Evolutionary conservation across 352 stramenopile species (phyloP).

Genomic region (Globisporangium emineosum): DNA sequence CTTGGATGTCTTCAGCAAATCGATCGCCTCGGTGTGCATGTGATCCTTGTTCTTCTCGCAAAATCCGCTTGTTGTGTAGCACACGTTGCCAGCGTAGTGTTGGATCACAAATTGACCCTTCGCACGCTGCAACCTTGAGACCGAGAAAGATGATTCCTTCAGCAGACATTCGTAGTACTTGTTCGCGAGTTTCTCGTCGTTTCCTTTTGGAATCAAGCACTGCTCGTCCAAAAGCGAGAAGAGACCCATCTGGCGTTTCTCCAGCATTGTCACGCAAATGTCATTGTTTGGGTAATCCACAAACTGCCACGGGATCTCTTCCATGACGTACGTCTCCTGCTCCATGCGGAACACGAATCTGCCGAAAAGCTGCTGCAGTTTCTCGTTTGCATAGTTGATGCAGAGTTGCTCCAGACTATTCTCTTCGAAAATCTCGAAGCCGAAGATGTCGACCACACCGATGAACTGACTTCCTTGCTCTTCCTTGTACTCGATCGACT

Average conservation of each 20-base stretch:
- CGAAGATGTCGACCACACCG: constrained; percentile 90
- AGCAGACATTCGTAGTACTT: constrained; percentile 72
- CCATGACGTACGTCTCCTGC: constrained; percentile 77
- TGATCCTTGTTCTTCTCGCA: constrained; percentile 90
- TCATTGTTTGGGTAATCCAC: constrained; percentile 89
- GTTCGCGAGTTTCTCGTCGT: constrained; percentile 81
- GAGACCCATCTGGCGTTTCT: constrained; percentile 71
- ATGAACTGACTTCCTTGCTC: constrained; percentile 76
- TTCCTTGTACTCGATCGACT: constrained; percentile 85
- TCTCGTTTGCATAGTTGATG: constrained; percentile 90
- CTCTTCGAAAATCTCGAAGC: constrained; percentile 88
- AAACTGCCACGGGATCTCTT: constrained; percentile 88
- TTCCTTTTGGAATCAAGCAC: constrained; percentile 78
- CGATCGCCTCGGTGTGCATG: constrained; percentile 77
- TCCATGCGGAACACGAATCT: constrained; percentile 85
- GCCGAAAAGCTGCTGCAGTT: constrained; percentile 83
- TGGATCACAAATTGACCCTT: constrained; percentile 85
- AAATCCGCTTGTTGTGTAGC: constrained; percentile 79
- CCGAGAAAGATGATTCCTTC: constrained; percentile 65
- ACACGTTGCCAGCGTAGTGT: constrained; percentile 84
- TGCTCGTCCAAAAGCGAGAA: constrained; percentile 86
- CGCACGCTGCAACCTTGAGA: constrained; percentile 71
- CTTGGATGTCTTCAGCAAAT: constrained; percentile 67
- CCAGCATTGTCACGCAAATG: constrained; percentile 69
- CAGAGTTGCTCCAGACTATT: constrained; percentile 92